Evolutionary conservation across 1,284 basidiomycete genomes (phyloP).

Genomic region (Apiotrichum mycotoxinovorans): DNA sequence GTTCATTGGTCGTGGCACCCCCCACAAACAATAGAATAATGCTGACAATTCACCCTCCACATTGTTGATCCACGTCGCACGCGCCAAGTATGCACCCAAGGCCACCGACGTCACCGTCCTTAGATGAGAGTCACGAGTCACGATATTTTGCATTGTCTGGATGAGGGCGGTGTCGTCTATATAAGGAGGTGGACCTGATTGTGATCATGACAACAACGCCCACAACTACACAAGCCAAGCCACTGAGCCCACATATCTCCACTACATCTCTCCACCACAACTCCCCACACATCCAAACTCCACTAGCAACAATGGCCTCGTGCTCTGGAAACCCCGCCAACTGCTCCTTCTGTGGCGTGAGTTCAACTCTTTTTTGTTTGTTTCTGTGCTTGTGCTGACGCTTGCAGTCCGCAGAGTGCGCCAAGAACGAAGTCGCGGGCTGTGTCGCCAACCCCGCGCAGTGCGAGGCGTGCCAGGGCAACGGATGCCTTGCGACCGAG

Average conservation of each 20-base stretch:
- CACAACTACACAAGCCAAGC: too few species aligned
- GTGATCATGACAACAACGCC: neutral
- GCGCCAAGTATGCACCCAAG: too few species aligned
- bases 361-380: neutral
- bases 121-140: too few species aligned
- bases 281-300: neutral
- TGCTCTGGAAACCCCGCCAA: constrained; percentile 45
- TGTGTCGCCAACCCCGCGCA: constrained; percentile 38
- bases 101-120: too few species aligned
- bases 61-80: too few species aligned
- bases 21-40: too few species aligned
- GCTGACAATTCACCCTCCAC: too few species aligned
- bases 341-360: constrained; percentile 45
- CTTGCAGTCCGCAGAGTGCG: constrained; percentile 18
- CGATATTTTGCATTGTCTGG: too few species aligned
- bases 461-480: constrained; percentile 40
- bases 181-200: neutral
- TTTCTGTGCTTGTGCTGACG: neutral
- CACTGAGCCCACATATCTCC: too few species aligned
- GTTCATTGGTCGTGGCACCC: neutral
- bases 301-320: constrained; percentile 10
- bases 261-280: neutral
- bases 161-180: neutral
- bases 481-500: constrained; percentile 40
- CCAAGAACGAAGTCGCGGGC: constrained; percentile 40